These are phyloP conservation scores for Fomitopsis betulina DNA, from an alignment of 1,284 basidiomycete species.

Conservation along the genomic window DNA sequence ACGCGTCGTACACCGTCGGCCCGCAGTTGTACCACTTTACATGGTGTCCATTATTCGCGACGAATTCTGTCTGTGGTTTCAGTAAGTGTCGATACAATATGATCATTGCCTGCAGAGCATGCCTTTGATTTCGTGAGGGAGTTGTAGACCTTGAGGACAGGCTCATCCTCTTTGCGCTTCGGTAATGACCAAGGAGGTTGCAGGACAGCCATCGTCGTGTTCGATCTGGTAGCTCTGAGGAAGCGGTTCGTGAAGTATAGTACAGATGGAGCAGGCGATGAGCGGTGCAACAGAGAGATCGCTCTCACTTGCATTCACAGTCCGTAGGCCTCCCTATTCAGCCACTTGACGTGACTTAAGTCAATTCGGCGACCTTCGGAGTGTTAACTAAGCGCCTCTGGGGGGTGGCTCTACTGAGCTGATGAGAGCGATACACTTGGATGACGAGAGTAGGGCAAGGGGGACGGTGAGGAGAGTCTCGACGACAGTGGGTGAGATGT, in stretches of 20 bases:
- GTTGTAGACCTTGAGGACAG: constrained; percentile 87
- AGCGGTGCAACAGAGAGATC: neutral
- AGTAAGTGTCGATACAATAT: constrained; percentile 5
- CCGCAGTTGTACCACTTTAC: constrained; percentile 99
- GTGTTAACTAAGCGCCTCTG: neutral
- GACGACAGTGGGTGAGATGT: neutral
- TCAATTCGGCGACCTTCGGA: neutral
- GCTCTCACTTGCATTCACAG: neutral
- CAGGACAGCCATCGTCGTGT: constrained; percentile 31
- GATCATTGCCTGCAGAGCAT: constrained; percentile 27
- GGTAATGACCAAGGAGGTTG: constrained; percentile 59
- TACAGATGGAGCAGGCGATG: neutral
- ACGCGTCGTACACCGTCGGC: constrained; percentile 98
- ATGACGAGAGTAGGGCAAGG: neutral
- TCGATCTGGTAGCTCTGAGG: neutral
- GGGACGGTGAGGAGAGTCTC: neutral
- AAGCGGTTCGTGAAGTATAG: neutral
- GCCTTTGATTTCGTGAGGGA: constrained; percentile 90
- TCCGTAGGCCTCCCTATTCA: neutral
- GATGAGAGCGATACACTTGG: neutral
- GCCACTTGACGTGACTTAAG: constrained; percentile 1
- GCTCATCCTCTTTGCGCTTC: constrained; percentile 43
- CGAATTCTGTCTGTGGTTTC: constrained; percentile 67
- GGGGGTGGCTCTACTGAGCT: too few species aligned
- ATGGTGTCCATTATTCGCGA: constrained; percentile 75